These are phyloP conservation scores for Capillidium rhysosporum DNA, from an alignment of 371 early-diverging fungal species.

Conservation along the genomic window DNA sequence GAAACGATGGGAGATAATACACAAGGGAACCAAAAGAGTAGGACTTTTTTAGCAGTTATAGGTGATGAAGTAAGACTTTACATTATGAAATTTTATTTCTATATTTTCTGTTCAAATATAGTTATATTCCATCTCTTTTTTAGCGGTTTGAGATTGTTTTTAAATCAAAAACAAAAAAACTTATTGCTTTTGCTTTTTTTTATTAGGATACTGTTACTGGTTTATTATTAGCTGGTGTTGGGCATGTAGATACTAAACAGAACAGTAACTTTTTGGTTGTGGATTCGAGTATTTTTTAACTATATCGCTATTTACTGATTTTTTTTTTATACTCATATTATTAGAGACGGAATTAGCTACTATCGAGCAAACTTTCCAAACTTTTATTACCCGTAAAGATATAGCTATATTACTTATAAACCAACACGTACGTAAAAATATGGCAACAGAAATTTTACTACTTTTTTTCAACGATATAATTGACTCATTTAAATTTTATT, in stretches of 20 bases:
- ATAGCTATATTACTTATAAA: constrained; percentile 95
- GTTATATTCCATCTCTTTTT: neutral
- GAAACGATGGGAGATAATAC: neutral
- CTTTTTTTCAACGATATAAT: neutral
- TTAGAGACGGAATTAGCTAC: constrained; percentile 74
- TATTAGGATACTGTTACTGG: constrained; percentile 90
- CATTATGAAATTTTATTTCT: no score
- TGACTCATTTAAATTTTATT: neutral
- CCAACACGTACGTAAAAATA: constrained; percentile 88
- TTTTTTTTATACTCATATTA: neutral
- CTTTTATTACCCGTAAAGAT: constrained; percentile 82
- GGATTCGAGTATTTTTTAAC: constrained; percentile 46
- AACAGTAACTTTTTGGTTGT: constrained; percentile 90
- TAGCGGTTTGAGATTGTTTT: neutral
- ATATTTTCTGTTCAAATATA: neutral
- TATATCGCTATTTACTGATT: neutral
- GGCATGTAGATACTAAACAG: constrained; percentile 67
- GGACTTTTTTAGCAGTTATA: constrained; percentile 82
- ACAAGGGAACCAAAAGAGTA: constrained; percentile 8
- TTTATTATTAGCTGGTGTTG: constrained; percentile 87
- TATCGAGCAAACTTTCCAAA: constrained; percentile 75
- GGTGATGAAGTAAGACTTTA: constrained; percentile 70
- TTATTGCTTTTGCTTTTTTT: neutral
- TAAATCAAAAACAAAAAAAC: neutral
- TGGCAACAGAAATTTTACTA: no score